Evolutionary conservation across 495 filamentous ascomycete species (phyloP).

Genomic region (Talaromyces nanjingensis): DNA sequence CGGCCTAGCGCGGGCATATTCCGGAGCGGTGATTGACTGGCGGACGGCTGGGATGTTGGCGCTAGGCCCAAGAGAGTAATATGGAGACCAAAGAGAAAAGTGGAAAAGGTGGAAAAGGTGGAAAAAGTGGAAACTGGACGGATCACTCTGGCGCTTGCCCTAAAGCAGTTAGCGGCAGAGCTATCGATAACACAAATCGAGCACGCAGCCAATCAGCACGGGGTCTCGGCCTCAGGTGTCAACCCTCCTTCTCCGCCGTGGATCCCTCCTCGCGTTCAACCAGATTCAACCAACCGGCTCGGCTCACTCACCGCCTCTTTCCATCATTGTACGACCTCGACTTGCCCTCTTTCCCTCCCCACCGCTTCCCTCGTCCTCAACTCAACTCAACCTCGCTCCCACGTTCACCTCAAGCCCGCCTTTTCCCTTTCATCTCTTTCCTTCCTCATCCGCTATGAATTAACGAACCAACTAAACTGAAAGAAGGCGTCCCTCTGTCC

Average conservation of each 20-base stretch:
- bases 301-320: constrained; percentile 44
- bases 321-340: constrained; percentile 9
- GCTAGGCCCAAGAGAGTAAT: neutral
- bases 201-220: constrained; percentile 3
- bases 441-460: constrained; percentile 15
- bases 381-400: constrained; percentile 14
- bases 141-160: constrained; percentile 22
- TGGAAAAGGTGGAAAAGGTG: neutral
- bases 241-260: constrained; percentile 10
- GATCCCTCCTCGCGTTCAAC: constrained; percentile 6
- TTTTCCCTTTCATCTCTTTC: constrained; percentile 14
- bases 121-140: neutral
- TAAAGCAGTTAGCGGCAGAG: constrained; percentile 19
- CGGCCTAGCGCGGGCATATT: neutral
- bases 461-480: neutral
- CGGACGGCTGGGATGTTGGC: neutral
- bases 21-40: neutral
- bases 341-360: constrained; percentile 16
- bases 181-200: constrained; percentile 6
- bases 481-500: constrained; percentile 4
- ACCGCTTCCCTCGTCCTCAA: constrained; percentile 26
- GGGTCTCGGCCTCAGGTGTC: neutral
- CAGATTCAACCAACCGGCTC: constrained; percentile 7
- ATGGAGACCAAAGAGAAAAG: neutral
- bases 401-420: constrained; percentile 7